A percentile compares a stretch with the other conserved stretches of the same genome.
phyloP scores from a whole-genome alignment of 2,329 filamentous ascomycete genomes.

The Sphaerostilbella broomeana region DNA sequence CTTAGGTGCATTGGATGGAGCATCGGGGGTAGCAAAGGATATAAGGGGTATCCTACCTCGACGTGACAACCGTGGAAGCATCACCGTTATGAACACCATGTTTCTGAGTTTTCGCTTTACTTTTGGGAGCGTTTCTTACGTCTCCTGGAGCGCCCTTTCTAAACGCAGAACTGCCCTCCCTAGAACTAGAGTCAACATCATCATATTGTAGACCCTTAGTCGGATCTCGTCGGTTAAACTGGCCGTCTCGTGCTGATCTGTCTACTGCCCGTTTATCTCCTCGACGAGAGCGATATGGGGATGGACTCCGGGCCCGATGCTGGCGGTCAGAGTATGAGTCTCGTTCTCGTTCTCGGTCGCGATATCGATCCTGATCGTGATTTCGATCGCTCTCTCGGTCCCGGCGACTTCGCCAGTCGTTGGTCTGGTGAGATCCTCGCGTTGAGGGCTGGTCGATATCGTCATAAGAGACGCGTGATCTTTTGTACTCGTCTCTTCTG shows the following conservation, averaged over 20 bases:
- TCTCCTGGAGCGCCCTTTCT: constrained; percentile 55
- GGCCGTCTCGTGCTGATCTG: constrained; percentile 26
- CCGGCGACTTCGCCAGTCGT: constrained; percentile 46
- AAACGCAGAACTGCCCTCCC: constrained; percentile 53
- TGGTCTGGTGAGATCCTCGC: constrained; percentile 35
- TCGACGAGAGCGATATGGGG: constrained; percentile 37
- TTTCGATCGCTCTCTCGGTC: constrained; percentile 24
- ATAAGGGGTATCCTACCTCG: constrained; percentile 1
- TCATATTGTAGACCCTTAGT: constrained; percentile 33
- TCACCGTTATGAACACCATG: constrained; percentile 22
- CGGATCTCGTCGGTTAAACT: constrained; percentile 21
- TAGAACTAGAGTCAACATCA: constrained; percentile 29
- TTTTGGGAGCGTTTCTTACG: constrained; percentile 51
- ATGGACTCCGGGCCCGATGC: constrained; percentile 47
- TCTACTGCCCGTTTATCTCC: constrained; percentile 31
- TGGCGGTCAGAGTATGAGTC: constrained; percentile 49
- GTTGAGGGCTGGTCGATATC: constrained; percentile 49
- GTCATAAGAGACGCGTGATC: constrained; percentile 46
- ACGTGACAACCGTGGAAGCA: not conserved
- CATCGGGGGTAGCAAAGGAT: not conserved
- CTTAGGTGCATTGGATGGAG: no score
- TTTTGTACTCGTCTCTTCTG: constrained; percentile 39
- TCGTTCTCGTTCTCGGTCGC: constrained; percentile 32
- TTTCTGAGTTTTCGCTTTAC: constrained; percentile 63
- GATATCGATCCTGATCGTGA: constrained; percentile 25